Evolutionary conservation across 352 stramenopile species (phyloP), one percentile per base, ranked within the genome.

Genomic region (Saprolegnia parasitica): DNA sequence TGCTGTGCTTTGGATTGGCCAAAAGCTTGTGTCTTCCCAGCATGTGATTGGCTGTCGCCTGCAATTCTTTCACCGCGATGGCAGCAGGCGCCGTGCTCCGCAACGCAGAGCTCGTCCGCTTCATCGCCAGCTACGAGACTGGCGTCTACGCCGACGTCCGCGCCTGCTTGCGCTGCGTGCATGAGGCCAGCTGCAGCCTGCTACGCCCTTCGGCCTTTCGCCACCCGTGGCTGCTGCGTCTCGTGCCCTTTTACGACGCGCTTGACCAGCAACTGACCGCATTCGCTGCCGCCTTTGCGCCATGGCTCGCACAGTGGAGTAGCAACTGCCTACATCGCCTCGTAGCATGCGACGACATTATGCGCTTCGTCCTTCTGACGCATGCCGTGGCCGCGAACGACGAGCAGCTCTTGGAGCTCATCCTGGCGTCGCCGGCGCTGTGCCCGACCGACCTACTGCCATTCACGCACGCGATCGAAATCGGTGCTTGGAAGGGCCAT

Each of bases 131-230:
- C 47, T 55, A 55, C 24, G n/a, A 55, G 24, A 5, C n/a, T 5
- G 47, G 47, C 5, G 47, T 55, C n/a, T 55, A 55, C 24, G 47
- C n/a, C n/a, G 47, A 55, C 24, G 47, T 55, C n/a, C 47, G 47
- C 24, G 47, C 47, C 24, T 55, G 47, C 24, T 23, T 55, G n/a
- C n/a, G 47, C n/a, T 55, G n/a, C 24, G 47, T 55, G n/a, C 47
- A 55, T 55, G n/a, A 23, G 5, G n/a, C 47, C 24, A 55, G 47
- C 24, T 55, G 47, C 24, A 29, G 24, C 24, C 47, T 55, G 47
- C 47, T 55, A 5, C 24, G 24, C 24, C 47, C 47, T 29, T 55
- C 47, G n/a, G 47, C 47, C n/a, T 55, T 55, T 5, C 47, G 47
- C 24, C 47, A 55, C 24, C 24, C 24, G 47, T 55, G 47, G 47